Conservation (phyloP, 2,329 filamentous ascomycete species). For the Drechslerella dactyloides region DNA sequence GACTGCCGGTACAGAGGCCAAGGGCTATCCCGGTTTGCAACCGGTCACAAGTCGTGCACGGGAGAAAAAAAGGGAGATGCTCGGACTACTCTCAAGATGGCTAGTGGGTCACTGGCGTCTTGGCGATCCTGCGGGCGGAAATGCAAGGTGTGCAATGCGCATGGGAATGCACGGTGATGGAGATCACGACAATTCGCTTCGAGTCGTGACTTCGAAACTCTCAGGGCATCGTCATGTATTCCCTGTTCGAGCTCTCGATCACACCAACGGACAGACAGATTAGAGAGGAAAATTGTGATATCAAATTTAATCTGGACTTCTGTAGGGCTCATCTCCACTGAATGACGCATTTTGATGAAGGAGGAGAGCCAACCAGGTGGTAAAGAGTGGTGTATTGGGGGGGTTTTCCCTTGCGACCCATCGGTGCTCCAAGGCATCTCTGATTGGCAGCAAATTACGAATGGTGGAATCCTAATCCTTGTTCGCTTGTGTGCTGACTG, state of each 20-base stretch:
- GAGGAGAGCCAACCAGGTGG: neutral
- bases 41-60: slow-evolving; percentile 5
- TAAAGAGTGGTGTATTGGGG: slow-evolving; percentile 22
- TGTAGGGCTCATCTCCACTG: slow-evolving; percentile 36
- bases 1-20: neutral
- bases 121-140: neutral
- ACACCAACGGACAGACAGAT: neutral
- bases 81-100: neutral
- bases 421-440: slow-evolving; percentile 5
- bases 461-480: slow-evolving; percentile 24
- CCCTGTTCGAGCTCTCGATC: neutral
- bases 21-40: neutral
- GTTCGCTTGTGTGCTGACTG: slow-evolving; percentile 18
- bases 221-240: neutral
- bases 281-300: slow-evolving; percentile 31
- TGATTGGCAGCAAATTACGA: slow-evolving; percentile 45
- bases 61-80: neutral
- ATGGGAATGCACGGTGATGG: neutral
- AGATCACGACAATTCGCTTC: neutral
- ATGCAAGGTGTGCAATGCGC: neutral
- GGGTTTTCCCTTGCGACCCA: slow-evolving; percentile 11
- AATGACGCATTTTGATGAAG: slow-evolving; percentile 33
- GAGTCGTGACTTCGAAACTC: neutral
- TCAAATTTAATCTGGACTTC: slow-evolving; percentile 14
- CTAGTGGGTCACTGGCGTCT: neutral